A percentile compares a stretch with the other conserved stretches of the same genome.
These are phyloP conservation scores for Quillaja saponaria DNA, from an alignment of 306 rosid genomes.

Conservation along the genomic window DNA sequence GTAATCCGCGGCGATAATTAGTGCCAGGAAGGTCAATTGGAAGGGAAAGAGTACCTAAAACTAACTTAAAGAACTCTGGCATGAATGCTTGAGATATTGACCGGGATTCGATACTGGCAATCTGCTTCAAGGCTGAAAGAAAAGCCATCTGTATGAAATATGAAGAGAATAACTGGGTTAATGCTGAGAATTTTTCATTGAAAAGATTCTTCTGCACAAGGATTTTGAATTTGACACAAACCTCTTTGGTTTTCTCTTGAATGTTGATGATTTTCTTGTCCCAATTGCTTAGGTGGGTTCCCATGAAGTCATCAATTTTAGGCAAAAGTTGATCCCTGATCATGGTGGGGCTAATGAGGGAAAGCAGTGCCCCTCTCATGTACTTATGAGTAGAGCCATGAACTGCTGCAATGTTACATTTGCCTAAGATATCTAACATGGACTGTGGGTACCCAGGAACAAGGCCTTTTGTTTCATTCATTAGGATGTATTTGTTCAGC, in stretches of 20 bases:
- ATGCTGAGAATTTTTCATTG: neutral
- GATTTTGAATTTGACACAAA: slow-evolving; percentile 24
- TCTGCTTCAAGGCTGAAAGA: slow-evolving; percentile 73
- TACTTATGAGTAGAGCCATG: slow-evolving; percentile 94
- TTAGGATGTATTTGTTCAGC: slow-evolving; percentile 73
- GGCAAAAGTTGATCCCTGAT: slow-evolving; percentile 73
- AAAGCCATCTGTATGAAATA: slow-evolving; percentile 73
- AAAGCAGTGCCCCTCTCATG: slow-evolving; percentile 82
- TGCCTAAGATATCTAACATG: slow-evolving; percentile 89
- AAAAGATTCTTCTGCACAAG: neutral
- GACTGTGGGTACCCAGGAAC: slow-evolving; percentile 97
- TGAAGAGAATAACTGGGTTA: neutral
- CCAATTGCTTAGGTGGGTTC: slow-evolving; percentile 66
- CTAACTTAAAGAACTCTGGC: slow-evolving; percentile 85
- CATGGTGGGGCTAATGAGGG: slow-evolving; percentile 69
- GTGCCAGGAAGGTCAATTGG: slow-evolving; percentile 95
- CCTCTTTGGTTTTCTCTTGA: slow-evolving; percentile 90
- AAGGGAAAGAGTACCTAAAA: slow-evolving; percentile 81
- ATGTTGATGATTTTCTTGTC: slow-evolving; percentile 66
- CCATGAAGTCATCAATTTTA: slow-evolving; percentile 77
- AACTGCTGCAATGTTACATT: slow-evolving; percentile 91
- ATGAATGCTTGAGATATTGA: slow-evolving; percentile 50
- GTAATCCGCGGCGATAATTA: slow-evolving; percentile 71
- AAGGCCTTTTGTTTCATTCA: slow-evolving; percentile 93
- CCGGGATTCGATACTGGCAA: slow-evolving; percentile 65